These are phyloP conservation scores for Plantago elongata DNA, from an alignment of 257 asterid genomes.

Conservation along the genomic window DNA sequence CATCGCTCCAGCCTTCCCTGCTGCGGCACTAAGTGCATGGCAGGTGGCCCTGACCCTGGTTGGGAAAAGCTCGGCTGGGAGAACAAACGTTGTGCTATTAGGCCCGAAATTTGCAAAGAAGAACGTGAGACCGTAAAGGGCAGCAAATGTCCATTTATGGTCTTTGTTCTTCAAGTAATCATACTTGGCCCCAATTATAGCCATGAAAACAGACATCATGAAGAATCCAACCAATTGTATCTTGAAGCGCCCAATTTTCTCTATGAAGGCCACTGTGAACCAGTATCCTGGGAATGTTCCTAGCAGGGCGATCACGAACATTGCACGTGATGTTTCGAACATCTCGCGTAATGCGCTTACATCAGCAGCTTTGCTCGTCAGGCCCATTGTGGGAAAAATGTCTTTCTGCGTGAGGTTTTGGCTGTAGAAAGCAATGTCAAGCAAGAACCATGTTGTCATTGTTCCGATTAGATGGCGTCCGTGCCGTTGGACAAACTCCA, in stretches of 20 bases:
- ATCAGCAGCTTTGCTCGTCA: slow-evolving; percentile 9
- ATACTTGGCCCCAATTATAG: slow-evolving; percentile 27
- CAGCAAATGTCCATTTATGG: slow-evolving; percentile 36
- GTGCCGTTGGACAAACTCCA: slow-evolving; percentile 29
- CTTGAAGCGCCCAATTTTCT: slow-evolving; percentile 29
- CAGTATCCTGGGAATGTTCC: slow-evolving; percentile 40
- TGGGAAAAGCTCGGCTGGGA: slow-evolving; percentile 43
- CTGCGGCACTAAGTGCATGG: slow-evolving; percentile 40
- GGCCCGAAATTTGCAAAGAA: slow-evolving; percentile 48
- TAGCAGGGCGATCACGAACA: slow-evolving; percentile 34
- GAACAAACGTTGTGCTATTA: slow-evolving; percentile 39
- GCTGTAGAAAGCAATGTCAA: slow-evolving; percentile 32
- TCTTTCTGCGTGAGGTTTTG: slow-evolving; percentile 34
- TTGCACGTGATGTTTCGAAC: slow-evolving; percentile 39
- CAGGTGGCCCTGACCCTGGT: slow-evolving; percentile 38
- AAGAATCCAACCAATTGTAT: slow-evolving; percentile 36
- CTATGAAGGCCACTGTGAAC: slow-evolving; percentile 35
- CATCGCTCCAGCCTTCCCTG: slow-evolving; percentile 47
- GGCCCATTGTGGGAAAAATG: slow-evolving; percentile 32
- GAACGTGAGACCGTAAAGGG: slow-evolving; percentile 40
- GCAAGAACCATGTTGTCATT: slow-evolving; percentile 27
- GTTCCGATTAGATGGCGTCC: slow-evolving; percentile 29
- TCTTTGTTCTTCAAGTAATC: slow-evolving; percentile 23
- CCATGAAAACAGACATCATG: slow-evolving; percentile 42
- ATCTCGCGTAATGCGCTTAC: slow-evolving; percentile 31